Evolutionary conservation across 2,329 filamentous ascomycete genomes (phyloP), one percentile per base, ranked within the genome.

Genomic region (Rosellinia necatrix): DNA sequence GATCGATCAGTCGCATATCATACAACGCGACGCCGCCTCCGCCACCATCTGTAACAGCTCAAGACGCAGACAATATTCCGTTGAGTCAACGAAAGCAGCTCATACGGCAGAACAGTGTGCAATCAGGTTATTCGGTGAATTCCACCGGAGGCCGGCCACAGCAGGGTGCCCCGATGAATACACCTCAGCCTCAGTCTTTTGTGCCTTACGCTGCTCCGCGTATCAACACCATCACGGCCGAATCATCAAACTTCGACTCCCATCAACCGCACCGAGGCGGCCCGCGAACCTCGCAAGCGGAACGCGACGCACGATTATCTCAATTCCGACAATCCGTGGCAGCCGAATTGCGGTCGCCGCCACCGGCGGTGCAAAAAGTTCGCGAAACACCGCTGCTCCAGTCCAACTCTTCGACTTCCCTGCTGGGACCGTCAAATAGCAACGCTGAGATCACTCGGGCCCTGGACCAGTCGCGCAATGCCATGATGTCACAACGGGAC

Each of bases 21-120:
- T 2, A 76, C 75, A 4, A 48, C 78, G 8, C 62, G 73, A 75
- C 52, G 68, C 53, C 68, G 72, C 48, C 34, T 60, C 68, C 17
- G 59, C 66, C 27, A 62, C 69, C n/a, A 62, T 64, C 52, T 57
- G 49, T 61, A 9, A 30, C 69, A 7, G 69, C 68, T 17, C 67
- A 75, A 15, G 81, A 84, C 61, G 76, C 80, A 1, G 90, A 92
- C 58, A 83, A 92, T 53, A 78, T 93, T 62, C 87, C 90, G 0
- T 78, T 94, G 15, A 88, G 84, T 37, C 83, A 89, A 64, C 85
- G 89, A 38, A 81, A 81, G 52, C 75, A 82, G 41, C 71, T 89
- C 24, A 83, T 89, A 52, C 83, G 82, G 27, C 80, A 82, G 37
- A 78, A 70, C 60, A 81, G 77, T 64, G 59, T 76, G 43, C 69